Percentiles rank a stretch among this genome's conserved stretches.
phyloP scores from a whole-genome alignment of 768 basidiomycete genomes.

The Atractiella rhizophila region DNA sequence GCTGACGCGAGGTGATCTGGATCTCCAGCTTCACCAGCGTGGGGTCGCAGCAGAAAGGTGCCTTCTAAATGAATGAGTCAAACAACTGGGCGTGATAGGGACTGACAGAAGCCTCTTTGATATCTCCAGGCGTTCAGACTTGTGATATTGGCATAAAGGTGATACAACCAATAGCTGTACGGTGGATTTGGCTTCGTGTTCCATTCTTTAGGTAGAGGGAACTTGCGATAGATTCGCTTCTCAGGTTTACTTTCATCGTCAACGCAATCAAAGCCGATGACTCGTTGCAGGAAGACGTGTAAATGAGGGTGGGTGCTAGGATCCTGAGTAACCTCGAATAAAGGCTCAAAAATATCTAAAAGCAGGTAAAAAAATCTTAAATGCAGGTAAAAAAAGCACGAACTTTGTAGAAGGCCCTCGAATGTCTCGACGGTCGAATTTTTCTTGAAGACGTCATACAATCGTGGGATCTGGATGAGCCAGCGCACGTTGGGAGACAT shows the following conservation, averaged over 20 bases:
- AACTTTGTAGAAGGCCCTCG: slow-evolving; percentile 71
- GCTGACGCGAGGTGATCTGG: slow-evolving; percentile 90
- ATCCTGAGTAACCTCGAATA: slow-evolving; percentile 89
- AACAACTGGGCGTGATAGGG: not conserved
- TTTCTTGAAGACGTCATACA: slow-evolving; percentile 87
- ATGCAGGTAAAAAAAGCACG: not conserved
- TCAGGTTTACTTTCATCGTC: slow-evolving; percentile 94
- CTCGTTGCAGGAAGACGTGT: slow-evolving; percentile 80
- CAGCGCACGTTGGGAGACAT: slow-evolving; percentile 93
- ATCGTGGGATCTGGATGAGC: slow-evolving; percentile 80
- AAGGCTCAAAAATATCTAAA: slow-evolving; percentile 65
- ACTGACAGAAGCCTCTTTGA: slow-evolving; percentile 67
- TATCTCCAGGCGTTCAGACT: slow-evolving; percentile 83
- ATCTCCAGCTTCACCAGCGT: slow-evolving; percentile 93
- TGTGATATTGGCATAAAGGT: slow-evolving; percentile 90
- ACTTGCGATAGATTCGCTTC: slow-evolving; percentile 55
- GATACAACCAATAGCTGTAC: slow-evolving; percentile 72
- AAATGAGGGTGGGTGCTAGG: slow-evolving; percentile 74
- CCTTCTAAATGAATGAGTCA: slow-evolving; percentile 27
- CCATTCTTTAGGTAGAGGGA: slow-evolving; percentile 46
- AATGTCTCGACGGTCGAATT: slow-evolving; percentile 61
- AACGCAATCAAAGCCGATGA: slow-evolving; percentile 92
- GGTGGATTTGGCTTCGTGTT: slow-evolving; percentile 69
- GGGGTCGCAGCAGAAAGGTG: slow-evolving; percentile 88
- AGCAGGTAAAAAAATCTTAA: not conserved